Evolutionary conservation across 2,329 filamentous ascomycete genomes (phyloP).

Genomic region (Verticillium klebahnii): DNA sequence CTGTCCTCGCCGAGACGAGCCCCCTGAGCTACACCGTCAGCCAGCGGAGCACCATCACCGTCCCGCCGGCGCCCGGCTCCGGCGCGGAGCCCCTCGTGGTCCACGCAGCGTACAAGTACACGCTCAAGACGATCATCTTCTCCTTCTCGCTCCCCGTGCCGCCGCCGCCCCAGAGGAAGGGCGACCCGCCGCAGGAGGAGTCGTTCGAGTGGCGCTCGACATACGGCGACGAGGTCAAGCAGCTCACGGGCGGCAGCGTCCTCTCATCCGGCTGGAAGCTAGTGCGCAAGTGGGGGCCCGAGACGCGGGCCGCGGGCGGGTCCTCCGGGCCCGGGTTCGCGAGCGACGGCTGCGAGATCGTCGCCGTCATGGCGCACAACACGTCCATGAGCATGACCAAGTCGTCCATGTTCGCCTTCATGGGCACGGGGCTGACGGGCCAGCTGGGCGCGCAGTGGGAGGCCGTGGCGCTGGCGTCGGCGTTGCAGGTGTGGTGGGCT

Average conservation of each 20-base stretch:
- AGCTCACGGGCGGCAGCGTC: slow-evolving; percentile 2
- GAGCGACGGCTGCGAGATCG: slow-evolving; percentile 13
- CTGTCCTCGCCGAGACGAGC: slow-evolving; percentile 1
- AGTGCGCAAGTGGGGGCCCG: slow-evolving; percentile 5
- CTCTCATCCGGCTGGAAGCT: slow-evolving; percentile 12
- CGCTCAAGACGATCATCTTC: slow-evolving; percentile 2
- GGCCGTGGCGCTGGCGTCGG: slow-evolving; percentile 1
- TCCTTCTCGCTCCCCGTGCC: neutral
- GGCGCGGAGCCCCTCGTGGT: neutral
- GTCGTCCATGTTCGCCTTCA: slow-evolving; percentile 7
- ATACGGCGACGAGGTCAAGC: slow-evolving; percentile 6
- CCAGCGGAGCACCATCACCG: slow-evolving; percentile 2
- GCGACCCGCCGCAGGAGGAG: neutral
- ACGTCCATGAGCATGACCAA: slow-evolving; percentile 8
- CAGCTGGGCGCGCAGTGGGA: slow-evolving; percentile 11
- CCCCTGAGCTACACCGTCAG: neutral
- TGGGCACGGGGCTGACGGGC: slow-evolving; percentile 11
- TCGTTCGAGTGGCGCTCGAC: slow-evolving; percentile 12
- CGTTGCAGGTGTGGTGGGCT: slow-evolving; percentile 7
- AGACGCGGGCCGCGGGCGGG: neutral
- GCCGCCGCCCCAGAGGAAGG: neutral
- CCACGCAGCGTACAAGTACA: neutral
- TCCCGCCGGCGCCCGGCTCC: neutral
- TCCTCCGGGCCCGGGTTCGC: slow-evolving; percentile 3
- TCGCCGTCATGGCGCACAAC: slow-evolving; percentile 11